Percentiles rank a stretch among this genome's conserved stretches.
phyloP scores from a whole-genome alignment of 805 yeast genomes.

The Nakazawaea ambrosiae region DNA sequence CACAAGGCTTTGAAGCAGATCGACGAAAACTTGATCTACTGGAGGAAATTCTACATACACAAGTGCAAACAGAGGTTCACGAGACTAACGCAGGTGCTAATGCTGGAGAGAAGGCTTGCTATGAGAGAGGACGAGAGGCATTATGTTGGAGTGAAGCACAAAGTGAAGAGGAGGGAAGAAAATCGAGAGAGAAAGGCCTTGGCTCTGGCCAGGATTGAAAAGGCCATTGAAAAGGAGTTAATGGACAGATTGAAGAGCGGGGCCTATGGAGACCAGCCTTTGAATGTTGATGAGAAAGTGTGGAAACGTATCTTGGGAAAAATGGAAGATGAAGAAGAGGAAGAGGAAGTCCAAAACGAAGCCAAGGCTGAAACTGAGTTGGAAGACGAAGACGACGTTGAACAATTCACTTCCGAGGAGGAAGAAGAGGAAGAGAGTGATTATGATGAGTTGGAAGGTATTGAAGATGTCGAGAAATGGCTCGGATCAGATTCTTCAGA shows the following conservation, averaged over 20 bases:
- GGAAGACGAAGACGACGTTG: slow-evolving; percentile 36
- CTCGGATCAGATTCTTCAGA: slow-evolving; percentile 13
- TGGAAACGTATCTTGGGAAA: slow-evolving; percentile 91
- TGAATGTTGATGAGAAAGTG: slow-evolving; percentile 91
- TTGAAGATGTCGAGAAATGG: slow-evolving; percentile 42
- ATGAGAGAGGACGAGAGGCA: slow-evolving; percentile 88
- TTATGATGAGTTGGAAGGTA: slow-evolving; percentile 41
- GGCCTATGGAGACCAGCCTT: slow-evolving; percentile 96
- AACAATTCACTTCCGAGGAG: slow-evolving; percentile 26
- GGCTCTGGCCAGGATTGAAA: slow-evolving; percentile 94
- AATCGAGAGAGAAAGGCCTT: slow-evolving; percentile 95
- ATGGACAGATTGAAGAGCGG: slow-evolving; percentile 94
- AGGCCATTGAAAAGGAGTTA: slow-evolving; percentile 92
- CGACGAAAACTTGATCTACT: slow-evolving; percentile 79
- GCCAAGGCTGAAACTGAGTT: slow-evolving; percentile 40
- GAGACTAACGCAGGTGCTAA: slow-evolving; percentile 89
- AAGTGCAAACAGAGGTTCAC: slow-evolving; percentile 96
- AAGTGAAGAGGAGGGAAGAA: slow-evolving; percentile 90
- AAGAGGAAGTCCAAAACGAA: slow-evolving; percentile 39
- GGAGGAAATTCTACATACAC: slow-evolving; percentile 88
- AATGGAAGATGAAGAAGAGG: slow-evolving; percentile 48
- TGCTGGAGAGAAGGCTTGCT: slow-evolving; percentile 90
- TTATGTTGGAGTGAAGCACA: slow-evolving; percentile 86
- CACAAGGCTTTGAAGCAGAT: slow-evolving; percentile 82
- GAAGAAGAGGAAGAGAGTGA: slow-evolving; percentile 38